Conservation (phyloP, 352 stramenopile genomes). For the Phytophthora tentaculata region DNA sequence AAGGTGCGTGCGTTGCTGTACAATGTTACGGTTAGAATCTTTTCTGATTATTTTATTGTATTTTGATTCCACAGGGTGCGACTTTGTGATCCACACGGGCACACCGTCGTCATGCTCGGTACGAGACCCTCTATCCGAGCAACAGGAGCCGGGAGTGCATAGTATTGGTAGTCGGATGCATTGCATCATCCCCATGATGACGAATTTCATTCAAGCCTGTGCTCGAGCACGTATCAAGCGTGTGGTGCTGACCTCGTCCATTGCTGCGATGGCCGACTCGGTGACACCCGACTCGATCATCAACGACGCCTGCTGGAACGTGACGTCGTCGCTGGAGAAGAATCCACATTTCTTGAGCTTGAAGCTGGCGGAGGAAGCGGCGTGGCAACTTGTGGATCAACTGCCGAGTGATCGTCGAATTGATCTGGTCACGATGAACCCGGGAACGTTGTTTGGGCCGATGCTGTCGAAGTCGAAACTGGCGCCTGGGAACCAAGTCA, state of each 20-base stretch:
- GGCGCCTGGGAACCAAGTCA: conserved; percentile 83
- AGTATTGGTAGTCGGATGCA: conserved; percentile 91
- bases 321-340: conserved; percentile 79
- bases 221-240: conserved; percentile 80
- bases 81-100: conserved; percentile 92
- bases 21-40: conserved; percentile 5
- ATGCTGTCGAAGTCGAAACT: conserved; percentile 87
- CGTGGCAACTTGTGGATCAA: conserved; percentile 89
- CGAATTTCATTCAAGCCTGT: conserved; percentile 91
- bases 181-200: conserved; percentile 93
- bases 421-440: conserved; percentile 89
- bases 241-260: conserved; percentile 86
- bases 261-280: conserved; percentile 86
- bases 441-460: conserved; percentile 83
- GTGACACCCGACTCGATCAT: conserved; percentile 81
- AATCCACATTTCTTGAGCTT: conserved; percentile 90
- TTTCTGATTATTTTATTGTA: conserved; percentile 7
- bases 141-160: conserved; percentile 85
- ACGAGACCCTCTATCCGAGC: conserved; percentile 84
- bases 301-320: conserved; percentile 89
- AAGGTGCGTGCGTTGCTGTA: conserved; percentile 40
- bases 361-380: conserved; percentile 87
- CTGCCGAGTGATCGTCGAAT: conserved; percentile 81
- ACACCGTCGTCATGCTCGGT: conserved; percentile 89
- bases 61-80: conserved; percentile 47